Evolutionary conservation across 352 stramenopile genomes (phyloP), one percentile per base, ranked within the genome.

Genomic region (Salisapilia sapeloensis): DNA sequence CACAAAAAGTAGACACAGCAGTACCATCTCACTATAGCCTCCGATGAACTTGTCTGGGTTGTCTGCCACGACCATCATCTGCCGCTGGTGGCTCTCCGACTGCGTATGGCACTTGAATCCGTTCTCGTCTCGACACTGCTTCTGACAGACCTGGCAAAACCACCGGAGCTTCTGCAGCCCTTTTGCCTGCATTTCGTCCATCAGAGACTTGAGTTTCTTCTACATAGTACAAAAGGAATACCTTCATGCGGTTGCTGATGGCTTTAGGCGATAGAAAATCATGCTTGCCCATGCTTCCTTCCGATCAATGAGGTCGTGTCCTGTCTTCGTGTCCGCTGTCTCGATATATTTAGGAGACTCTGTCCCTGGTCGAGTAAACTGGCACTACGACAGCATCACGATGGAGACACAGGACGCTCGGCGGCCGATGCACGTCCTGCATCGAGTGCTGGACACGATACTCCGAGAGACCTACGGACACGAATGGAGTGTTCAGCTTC

Each of bases 41-140:
- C 81, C 72, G 45, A 99, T 85, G 36, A 98, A 95, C 40, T 91
- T 89, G 47, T 90, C 50, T 2, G 92, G 80, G 50, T 99, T 96
- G 30, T 87, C 86, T 6, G 81, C 81, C 36, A 99, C 97, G 33
- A 99, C 84, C 42, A 96, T 72, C 93, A 99, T 99, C 65, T 98
- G 91, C 27, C 94, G 80, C 41, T 99, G 67, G 65, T 99, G 96
- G 5, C 81, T 87, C 48, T 99, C 96, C 21, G 79, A 96, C 8
- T 69, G 96, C 20, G 93, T 83, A 65, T 99, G 96, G 49, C 93
- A 99, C 67, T 99, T 98, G 67, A 99, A 99, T 11, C 96, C 96
- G 61, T 99, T 99, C 56, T 98, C 94, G 50, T 99, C 96, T n/a
- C 94, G 84, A 54, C 96, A 99, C 62, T 99, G 94, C 64, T 99